Evolutionary conservation across 768 basidiomycete genomes (phyloP), one percentile per base, ranked within the genome.

Genomic region (Leucocoprinus leucothites): DNA sequence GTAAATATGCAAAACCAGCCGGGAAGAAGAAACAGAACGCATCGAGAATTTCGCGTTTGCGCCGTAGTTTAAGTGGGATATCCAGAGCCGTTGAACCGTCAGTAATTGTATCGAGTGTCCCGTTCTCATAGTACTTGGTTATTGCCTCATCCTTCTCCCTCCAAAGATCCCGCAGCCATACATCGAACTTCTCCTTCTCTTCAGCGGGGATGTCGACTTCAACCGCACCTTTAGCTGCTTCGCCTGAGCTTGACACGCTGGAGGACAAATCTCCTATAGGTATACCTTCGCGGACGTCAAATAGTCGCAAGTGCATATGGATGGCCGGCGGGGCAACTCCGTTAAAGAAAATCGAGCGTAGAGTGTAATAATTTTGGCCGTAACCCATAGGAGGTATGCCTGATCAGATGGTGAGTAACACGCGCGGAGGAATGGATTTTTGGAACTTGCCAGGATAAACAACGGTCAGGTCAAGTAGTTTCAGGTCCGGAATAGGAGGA

Each of bases 401-500:
- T 91, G 13, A 57, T 42, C 38, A 35, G 49, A 9, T 19, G 19
- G 47, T 66, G 18, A 65, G 53, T 7, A 43, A 48, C 59, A 28
- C 58, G 24, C 16, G 52, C 9, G 43, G 35, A 49, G 36, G 36
- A 31, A 24, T 9, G 43, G 24, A n/a, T 18, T 7, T 21, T 14
- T 41, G 41, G n/a, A 51, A 53, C 72, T 60, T 67, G 85, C 94
- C 94, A 60, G 94, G 91, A 71, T 99, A 99, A 24, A 87, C 82
- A 58, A 96, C 77, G 0, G 97, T 98, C 43, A 97, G 74, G 66
- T 98, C 97, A n/a, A 98, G 74, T 11, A 99, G 68, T 60, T 85
- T 82, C 56, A 99, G 74, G 51, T 80, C 79, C 24, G 87, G 87
- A 21, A 95, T 80, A 56, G 87, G 82, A 19, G 93, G 85, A 14